Base-by-base conservation (phyloP, 495 filamentous ascomycete genomes). In the Margaritispora aquatica region DNA sequence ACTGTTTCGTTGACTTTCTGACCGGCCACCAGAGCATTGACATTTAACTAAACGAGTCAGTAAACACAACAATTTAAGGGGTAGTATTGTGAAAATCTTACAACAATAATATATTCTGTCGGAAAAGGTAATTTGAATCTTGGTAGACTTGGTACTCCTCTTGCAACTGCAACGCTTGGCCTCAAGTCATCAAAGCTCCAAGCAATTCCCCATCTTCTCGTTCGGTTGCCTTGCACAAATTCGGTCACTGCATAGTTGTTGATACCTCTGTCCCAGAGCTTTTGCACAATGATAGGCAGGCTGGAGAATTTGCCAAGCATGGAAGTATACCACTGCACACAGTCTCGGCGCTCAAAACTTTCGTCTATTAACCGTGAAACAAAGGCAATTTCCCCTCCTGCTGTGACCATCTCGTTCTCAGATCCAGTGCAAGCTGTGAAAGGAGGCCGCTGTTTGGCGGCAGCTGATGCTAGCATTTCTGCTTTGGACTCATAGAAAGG, bases 281-380 rank as follows among this genome's bases (percentile, higher is more conserved):
- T 73, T 19, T 81, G 77, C 0, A 96, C 72, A 0, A 97, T 69
- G 0, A 71, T 58, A 2, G 83, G 76, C 3, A 96, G 74, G 57
- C 88, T 94, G 29, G 80, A 83, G 26, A 89, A 73, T 62, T 94
- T 95, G 0, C 94, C 94, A 0, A 97, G 75, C 90, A 98, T 96
- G 24, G 83, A 84, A 1, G 89, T 96, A 68, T 92, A 97, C 94
- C 94, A 97, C 51, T 82, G 83, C 9, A 93, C 80, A 20, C 75
- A 71, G 0, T 81, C 79, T 36, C 73, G 67, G 7, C 93, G 71
- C 0, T 68, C 63, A 11, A 88, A 70, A 36, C 87, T 92, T 66
- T 96, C 88, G 3, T 83, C 75, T 41, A 97, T 76, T 69, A 97
- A 88, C 20, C 84, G 80, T 1, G 77, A 73, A 0, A 92, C 83